Conservation (phyloP, 345 rosid species). For the Pelargonium nanum region DNA sequence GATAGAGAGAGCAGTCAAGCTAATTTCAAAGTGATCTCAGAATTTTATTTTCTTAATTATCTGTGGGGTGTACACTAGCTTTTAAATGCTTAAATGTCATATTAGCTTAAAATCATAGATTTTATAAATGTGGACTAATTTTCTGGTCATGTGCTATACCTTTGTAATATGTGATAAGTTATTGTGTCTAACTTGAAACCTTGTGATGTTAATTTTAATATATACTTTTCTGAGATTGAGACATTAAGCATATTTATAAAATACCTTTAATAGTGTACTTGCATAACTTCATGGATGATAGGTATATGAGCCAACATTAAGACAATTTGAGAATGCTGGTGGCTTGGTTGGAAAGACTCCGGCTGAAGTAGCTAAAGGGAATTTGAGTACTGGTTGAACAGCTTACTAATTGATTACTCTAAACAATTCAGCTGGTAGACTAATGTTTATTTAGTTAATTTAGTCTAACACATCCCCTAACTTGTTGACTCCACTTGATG, state of each 20-base stretch:
- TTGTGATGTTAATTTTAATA: too few relatives aligned
- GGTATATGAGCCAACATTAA: conserved; percentile 74
- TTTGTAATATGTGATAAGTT: conserved; percentile 39
- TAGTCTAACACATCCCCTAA: too few relatives aligned
- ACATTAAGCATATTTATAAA: background rate
- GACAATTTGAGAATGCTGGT: conserved; percentile 55
- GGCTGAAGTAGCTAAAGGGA: conserved; percentile 68
- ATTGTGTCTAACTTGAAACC: background rate
- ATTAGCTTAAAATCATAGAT: background rate
- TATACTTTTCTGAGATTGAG: conserved; percentile 1
- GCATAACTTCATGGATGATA: conserved; percentile 26
- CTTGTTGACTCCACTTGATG: background rate
- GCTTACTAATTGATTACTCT: background rate
- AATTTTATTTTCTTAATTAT: too few relatives aligned
- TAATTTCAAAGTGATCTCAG: background rate
- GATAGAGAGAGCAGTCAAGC: background rate
- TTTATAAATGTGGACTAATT: background rate
- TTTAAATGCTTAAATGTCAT: background rate
- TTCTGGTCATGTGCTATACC: background rate
- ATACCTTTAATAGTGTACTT: background rate
- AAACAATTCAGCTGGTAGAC: background rate
- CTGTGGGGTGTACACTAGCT: background rate
- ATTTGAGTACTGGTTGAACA: conserved; percentile 11
- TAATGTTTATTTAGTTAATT: background rate
- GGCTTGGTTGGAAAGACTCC: conserved; percentile 67